Conservation (phyloP, 2,329 filamentous ascomycete genomes). For the Colletotrichum paranaense region DNA sequence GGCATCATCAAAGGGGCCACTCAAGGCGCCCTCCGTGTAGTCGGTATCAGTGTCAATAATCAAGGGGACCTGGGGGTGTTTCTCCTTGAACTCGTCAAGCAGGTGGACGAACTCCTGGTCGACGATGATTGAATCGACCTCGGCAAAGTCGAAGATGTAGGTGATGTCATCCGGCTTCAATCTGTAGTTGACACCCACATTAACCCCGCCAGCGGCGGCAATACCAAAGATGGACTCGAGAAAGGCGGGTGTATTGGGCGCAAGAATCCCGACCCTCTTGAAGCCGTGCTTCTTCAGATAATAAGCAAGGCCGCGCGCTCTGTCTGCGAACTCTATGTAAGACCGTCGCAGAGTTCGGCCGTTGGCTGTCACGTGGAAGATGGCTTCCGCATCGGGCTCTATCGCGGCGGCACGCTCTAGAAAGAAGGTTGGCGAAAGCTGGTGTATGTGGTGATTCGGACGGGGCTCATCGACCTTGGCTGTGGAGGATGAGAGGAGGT, state of each 20-base stretch:
- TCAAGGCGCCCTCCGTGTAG: conserved; percentile 76
- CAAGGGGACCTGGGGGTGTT: conserved; percentile 73
- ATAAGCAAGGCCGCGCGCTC: conserved; percentile 88
- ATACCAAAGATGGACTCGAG: conserved; percentile 91
- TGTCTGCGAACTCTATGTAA: conserved; percentile 86
- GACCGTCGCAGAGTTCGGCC: conserved; percentile 77
- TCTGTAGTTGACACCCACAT: conserved; percentile 73
- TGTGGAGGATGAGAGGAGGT: conserved; percentile 52
- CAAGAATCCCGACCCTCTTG: conserved; percentile 85
- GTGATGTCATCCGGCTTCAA: conserved; percentile 86
- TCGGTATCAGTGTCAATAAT: conserved; percentile 88
- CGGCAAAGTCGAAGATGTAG: conserved; percentile 90
- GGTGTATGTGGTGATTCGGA: conserved; percentile 73
- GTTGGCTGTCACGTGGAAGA: conserved; percentile 87
- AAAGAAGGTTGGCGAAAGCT: conserved; percentile 88
- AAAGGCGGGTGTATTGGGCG: conserved; percentile 94
- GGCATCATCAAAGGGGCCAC: conserved; percentile 85
- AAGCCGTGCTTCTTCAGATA: conserved; percentile 81
- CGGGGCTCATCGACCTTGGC: conserved; percentile 45
- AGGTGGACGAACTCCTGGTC: conserved; percentile 83
- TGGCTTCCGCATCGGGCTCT: conserved; percentile 86
- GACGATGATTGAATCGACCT: conserved; percentile 88
- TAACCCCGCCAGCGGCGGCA: conserved; percentile 81
- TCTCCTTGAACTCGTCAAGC: conserved; percentile 72
- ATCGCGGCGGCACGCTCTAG: conserved; percentile 87